Conservation (phyloP, 148 eudicot species). For the Chenopodium album region DNA sequence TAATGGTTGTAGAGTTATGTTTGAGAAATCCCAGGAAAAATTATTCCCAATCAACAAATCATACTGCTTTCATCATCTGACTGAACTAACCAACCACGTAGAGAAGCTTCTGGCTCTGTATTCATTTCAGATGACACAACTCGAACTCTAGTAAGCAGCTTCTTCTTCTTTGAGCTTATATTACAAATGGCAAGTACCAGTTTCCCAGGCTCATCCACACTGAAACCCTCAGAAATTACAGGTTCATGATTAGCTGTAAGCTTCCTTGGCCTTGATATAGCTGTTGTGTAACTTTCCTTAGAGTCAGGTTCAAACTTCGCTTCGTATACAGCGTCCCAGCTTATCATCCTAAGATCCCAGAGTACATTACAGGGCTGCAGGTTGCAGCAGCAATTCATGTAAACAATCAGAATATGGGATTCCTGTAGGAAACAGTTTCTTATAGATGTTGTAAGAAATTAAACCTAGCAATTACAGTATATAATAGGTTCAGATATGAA, state of each 20-base stretch:
- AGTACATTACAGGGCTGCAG: slow-evolving; percentile 42
- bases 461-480: background rate
- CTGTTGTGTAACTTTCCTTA: slow-evolving; percentile 30
- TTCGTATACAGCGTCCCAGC: slow-evolving; percentile 52
- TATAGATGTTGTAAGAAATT: background rate
- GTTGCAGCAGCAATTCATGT: background rate
- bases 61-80: slow-evolving; percentile 4
- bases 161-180: slow-evolving; percentile 55
- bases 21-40: background rate
- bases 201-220: slow-evolving; percentile 45
- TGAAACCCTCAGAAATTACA: slow-evolving; percentile 45
- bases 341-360: slow-evolving; percentile 60
- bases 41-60: background rate
- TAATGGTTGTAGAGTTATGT: background rate
- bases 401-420: background rate
- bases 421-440: background rate
- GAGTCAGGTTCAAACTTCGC: slow-evolving; percentile 44
- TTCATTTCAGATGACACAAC: slow-evolving; percentile 29
- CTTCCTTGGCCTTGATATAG: slow-evolving; percentile 32
- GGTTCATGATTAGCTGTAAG: slow-evolving; percentile 36
- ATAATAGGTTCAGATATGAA: no score
- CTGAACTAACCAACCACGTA: slow-evolving; percentile 28
- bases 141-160: slow-evolving; percentile 47
- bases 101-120: slow-evolving; percentile 18
- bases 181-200: slow-evolving; percentile 47